Percentiles rank a stretch among this genome's conserved stretches.
These are phyloP conservation scores for Dianthus caryophyllus DNA, from an alignment of 148 eudicot genomes.

Conservation along the genomic window DNA sequence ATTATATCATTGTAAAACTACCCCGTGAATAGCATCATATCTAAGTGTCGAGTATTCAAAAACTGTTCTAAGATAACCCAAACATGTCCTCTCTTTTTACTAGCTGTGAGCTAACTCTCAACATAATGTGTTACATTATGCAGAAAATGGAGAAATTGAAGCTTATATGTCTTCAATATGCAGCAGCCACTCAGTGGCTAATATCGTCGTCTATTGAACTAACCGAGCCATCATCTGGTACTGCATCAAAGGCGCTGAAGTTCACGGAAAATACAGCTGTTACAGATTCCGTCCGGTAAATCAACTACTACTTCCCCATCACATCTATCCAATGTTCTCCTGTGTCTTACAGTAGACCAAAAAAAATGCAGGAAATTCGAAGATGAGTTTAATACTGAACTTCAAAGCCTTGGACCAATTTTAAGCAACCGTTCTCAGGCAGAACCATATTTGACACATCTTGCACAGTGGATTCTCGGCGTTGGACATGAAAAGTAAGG, in stretches of 20 bases:
- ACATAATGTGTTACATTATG: slow-evolving; percentile 17
- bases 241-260: slow-evolving; percentile 40
- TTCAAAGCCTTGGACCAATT: slow-evolving; percentile 76
- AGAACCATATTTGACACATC: slow-evolving; percentile 86
- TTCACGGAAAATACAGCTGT: slow-evolving; percentile 49
- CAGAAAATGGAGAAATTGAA: slow-evolving; percentile 92
- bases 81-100: neutral
- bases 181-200: slow-evolving; percentile 83
- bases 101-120: slow-evolving; percentile 2
- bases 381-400: slow-evolving; percentile 74
- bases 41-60: no score
- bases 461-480: slow-evolving; percentile 90
- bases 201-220: slow-evolving; percentile 58
- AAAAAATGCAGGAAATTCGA: slow-evolving; percentile 77
- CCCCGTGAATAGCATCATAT: neutral
- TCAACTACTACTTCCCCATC: neutral
- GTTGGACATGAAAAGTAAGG: slow-evolving; percentile 44
- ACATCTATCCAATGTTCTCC: neutral
- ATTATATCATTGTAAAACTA: neutral
- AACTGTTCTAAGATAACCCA: no score
- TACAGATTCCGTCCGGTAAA: slow-evolving; percentile 64
- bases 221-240: slow-evolving; percentile 28
- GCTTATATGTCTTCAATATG: slow-evolving; percentile 76
- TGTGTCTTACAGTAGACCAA: neutral
- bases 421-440: slow-evolving; percentile 75